phyloP scores from a whole-genome alignment of 2,329 filamentous ascomycete species.

The Neofusicoccum parvum region DNA sequence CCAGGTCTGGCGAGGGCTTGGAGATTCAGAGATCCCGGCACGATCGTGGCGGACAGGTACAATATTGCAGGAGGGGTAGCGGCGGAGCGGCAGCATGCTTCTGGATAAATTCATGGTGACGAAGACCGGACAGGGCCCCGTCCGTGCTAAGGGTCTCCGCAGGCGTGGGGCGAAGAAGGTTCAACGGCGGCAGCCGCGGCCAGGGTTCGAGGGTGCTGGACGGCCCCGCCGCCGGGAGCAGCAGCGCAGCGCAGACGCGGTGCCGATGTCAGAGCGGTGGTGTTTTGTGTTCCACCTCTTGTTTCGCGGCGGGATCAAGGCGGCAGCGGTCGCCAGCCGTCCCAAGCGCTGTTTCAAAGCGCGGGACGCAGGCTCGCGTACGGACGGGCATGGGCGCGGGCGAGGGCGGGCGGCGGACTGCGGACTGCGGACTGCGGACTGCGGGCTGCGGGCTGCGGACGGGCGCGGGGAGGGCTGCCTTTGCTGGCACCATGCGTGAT shows the following conservation, averaged over 20 bases:
- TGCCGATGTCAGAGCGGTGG: neutral
- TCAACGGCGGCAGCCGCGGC: conserved; percentile 17
- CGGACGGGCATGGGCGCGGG: neutral
- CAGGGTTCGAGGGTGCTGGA: conserved; percentile 1
- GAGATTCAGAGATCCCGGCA: neutral
- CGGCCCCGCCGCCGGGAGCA: neutral
- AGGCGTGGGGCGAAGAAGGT: conserved; percentile 10
- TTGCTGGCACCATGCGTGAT: neutral
- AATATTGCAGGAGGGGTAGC: neutral
- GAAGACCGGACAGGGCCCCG: neutral
- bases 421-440: too few relatives aligned
- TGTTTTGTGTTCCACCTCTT: conserved; percentile 3
- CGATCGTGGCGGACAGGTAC: neutral
- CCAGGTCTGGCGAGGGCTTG: neutral
- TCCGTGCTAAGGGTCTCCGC: neutral
- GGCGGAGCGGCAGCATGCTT: neutral
- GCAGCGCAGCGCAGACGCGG: neutral
- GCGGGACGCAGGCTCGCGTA: conserved; percentile 14
- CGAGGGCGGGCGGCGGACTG: neutral
- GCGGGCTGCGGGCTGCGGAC: neutral
- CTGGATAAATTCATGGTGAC: neutral
- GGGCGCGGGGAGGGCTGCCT: neutral
- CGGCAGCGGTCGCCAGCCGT: neutral
- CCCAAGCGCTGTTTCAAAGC: conserved; percentile 11
- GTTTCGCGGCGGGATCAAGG: conserved; percentile 1